Evolutionary conservation across 495 filamentous ascomycete species (phyloP).

Genomic region (Neurospora tetrasperma): DNA sequence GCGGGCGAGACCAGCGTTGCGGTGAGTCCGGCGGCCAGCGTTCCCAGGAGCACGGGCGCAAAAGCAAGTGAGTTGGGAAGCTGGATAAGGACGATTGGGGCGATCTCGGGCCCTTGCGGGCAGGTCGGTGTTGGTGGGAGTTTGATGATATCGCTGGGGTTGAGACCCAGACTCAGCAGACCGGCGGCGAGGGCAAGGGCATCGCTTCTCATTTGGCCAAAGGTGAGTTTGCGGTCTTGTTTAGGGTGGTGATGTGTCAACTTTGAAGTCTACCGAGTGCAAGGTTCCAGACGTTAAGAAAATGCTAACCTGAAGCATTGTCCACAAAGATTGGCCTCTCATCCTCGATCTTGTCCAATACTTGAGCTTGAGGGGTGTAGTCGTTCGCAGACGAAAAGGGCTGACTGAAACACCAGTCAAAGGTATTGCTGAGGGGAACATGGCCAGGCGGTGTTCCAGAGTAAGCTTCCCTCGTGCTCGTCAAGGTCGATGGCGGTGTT

Average conservation of each 20-base stretch:
- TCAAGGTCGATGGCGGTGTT: neutral
- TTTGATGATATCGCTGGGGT: conserved; percentile 14
- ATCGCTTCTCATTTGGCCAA: conserved; percentile 15
- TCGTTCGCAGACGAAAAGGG: conserved; percentile 15
- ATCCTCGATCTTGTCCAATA: conserved; percentile 13
- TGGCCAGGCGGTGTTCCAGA: conserved; percentile 13
- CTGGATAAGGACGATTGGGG: conserved; percentile 26
- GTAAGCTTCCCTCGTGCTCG: conserved; percentile 5
- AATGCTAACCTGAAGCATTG: conserved; percentile 15
- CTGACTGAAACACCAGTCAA: conserved; percentile 21
- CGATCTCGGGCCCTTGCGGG: conserved; percentile 20
- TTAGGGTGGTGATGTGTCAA: neutral
- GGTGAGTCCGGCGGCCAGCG: conserved; percentile 21
- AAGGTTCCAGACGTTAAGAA: neutral
- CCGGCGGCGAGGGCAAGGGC: conserved; percentile 15
- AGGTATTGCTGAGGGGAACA: conserved; percentile 14
- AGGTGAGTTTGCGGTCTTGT: conserved; percentile 21
- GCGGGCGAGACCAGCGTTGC: conserved; percentile 26
- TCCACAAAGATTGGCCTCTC: conserved; percentile 22
- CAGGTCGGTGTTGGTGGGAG: conserved; percentile 23
- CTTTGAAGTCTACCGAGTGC: neutral
- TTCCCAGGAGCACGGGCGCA: conserved; percentile 18
- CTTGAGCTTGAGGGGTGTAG: conserved; percentile 14
- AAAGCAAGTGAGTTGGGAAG: conserved; percentile 24
- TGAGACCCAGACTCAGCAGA: conserved; percentile 15